Evolutionary conservation across 1,139 yeast species (phyloP).

Genomic region (Lodderomyces pseudojiufengensis): DNA sequence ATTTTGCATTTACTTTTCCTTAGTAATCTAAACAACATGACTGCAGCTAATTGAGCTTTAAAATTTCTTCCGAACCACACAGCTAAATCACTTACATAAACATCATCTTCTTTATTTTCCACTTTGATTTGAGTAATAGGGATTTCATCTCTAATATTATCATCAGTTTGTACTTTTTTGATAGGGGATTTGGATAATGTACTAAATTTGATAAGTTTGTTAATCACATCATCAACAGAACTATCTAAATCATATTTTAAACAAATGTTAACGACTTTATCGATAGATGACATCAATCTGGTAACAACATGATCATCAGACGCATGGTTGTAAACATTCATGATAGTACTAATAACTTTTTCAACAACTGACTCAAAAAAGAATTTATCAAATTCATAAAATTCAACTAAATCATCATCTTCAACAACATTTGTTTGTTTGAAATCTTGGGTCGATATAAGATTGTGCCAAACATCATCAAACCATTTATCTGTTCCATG

Average conservation of each 20-base stretch:
- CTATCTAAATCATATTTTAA: conserved; percentile 54
- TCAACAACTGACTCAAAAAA: conserved; percentile 63
- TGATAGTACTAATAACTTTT: conserved; percentile 62
- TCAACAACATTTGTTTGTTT: conserved; percentile 18
- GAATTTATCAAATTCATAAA: conserved; percentile 59
- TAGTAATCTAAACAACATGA: conserved; percentile 76
- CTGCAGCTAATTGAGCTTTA: conserved; percentile 86
- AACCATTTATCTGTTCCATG: conserved; percentile 85
- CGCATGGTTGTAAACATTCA: conserved; percentile 80
- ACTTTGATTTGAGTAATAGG: conserved; percentile 48
- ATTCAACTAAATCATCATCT: conserved; percentile 16
- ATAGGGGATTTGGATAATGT: conserved; percentile 36
- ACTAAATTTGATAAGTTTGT: conserved; percentile 61
- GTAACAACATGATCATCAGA: conserved; percentile 87
- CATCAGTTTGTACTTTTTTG: conserved; percentile 16
- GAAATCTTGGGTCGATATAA: conserved; percentile 51
- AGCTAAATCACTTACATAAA: conserved; percentile 76
- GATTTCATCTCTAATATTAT: conserved; percentile 41
- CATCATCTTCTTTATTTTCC: conserved; percentile 48
- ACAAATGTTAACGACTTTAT: conserved; percentile 78
- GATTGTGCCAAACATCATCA: conserved; percentile 89
- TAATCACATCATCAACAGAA: conserved; percentile 63
- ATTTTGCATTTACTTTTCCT: conserved; percentile 52
- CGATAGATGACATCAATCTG: conserved; percentile 81
- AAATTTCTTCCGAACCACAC: conserved; percentile 86